Percentiles rank a stretch among this genome's conserved stretches.
Conservation (phyloP, 768 basidiomycete species). For the Strobilomyces confusus region DNA sequence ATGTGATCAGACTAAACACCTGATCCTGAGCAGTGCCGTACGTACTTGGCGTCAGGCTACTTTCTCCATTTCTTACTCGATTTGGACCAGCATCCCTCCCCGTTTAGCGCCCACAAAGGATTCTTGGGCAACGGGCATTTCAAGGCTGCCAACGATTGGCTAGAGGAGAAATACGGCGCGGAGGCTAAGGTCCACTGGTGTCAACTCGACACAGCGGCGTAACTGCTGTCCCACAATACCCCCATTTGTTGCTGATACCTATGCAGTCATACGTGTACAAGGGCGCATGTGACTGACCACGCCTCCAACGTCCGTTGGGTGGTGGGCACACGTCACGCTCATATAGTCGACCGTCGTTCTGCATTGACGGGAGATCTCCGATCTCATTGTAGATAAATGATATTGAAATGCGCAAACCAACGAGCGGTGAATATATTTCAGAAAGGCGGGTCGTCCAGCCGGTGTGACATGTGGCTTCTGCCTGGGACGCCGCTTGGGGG, state of each 20-base stretch:
- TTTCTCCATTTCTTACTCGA: constrained; percentile 25
- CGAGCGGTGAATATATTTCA: constrained; percentile 5
- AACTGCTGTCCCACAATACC: constrained; percentile 16
- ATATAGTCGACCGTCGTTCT: neutral
- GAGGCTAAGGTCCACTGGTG: constrained; percentile 77
- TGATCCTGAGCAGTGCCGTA: constrained; percentile 74
- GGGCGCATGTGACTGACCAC: constrained; percentile 11
- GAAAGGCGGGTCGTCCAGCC: constrained; percentile 2
- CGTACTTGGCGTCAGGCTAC: constrained; percentile 28
- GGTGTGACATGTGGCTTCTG: constrained; percentile 8
- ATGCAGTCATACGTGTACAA: constrained; percentile 19
- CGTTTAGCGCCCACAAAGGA: constrained; percentile 69
- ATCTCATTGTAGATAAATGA: constrained; percentile 15
- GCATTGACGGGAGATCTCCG: constrained; percentile 17
- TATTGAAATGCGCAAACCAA: constrained; percentile 27
- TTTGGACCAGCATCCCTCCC: constrained; percentile 73
- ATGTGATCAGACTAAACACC: constrained; percentile 62
- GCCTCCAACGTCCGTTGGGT: constrained; percentile 14
- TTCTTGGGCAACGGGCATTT: constrained; percentile 92
- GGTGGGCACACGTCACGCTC: constrained; percentile 14
- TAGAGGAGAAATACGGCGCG: constrained; percentile 70
- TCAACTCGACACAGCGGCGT: constrained; percentile 32
- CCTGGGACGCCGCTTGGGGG: constrained; percentile 1
- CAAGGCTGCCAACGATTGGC: constrained; percentile 82
- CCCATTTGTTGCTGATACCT: constrained; percentile 27